Base-by-base conservation (phyloP, 805 yeast genomes). In the Ogataea pilisensis region DNA sequence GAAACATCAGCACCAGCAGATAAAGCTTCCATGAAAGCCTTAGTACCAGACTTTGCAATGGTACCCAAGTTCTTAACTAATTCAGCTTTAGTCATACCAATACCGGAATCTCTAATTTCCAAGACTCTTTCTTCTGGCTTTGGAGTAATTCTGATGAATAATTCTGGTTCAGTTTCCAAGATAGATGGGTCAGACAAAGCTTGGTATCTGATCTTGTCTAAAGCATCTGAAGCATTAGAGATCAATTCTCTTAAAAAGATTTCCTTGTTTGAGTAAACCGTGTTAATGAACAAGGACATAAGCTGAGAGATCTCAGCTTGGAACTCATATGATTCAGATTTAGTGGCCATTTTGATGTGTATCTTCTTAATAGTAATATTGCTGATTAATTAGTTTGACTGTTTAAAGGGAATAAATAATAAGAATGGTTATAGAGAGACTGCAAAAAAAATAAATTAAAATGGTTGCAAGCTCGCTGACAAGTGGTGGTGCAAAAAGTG, bases 291-390 rank as follows among this genome's bases (percentile, higher is more conserved):
- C 80, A 93, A 82, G 71, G 97, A 88, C 98, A 93, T 85, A 82
- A 93, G 80, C 95, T 93, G 99, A 84, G 98, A 88, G 73, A 93
- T 93, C 89, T 93, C 99, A 80, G 99, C 99, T 73, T 95, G 96
- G 74, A 93, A 93, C 78, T 91, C 98, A 68, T 79, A 87, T 45
- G 95, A 83, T 77, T 85, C 95, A 64, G 80, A 46, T 46, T 72
- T 74, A 20, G 58, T 40, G 42, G 58, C 54, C 63, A 59, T 59
- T 31, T 43, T 55, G 38, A 37, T 5, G 21, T 35, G 27, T 40
- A 38, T 35, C n/a, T n/a, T n/a, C n/a, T n/a, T n/a, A n/a, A n/a
- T n/a, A n/a, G n/a, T n/a, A n/a, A n/a, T n/a, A n/a, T n/a, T n/a
- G n/a, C n/a, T n/a, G n/a, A n/a, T n/a, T n/a, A n/a, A n/a, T n/a